Evolutionary conservation across 2,329 filamentous ascomycete species (phyloP), one percentile per base, ranked within the genome.

Genomic region (Pseudocercospora crystallina): DNA sequence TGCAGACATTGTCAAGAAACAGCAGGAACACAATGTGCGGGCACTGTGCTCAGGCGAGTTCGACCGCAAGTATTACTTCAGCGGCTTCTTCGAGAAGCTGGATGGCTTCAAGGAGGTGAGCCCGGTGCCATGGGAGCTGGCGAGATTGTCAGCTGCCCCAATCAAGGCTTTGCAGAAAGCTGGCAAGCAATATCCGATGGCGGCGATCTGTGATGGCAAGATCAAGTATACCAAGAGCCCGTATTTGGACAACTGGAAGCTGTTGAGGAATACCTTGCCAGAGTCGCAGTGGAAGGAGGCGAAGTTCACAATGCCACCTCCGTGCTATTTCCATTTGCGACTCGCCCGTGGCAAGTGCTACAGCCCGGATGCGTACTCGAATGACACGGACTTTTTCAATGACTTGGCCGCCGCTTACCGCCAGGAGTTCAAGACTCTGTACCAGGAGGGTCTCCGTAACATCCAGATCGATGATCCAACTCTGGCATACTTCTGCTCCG

Each of bases 21-120:
- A 90, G 72, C 73, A 80, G 57, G 73, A 82, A 53, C 75, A 84
- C 45, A 81, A 83, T 20, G 79, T 87, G 50, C 78, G 80, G 14
- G 79, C 80, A 12, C 74, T 89, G 44, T 85, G 83, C 3, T 85
- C 85, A 51, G 86, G 86, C 62, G 86, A 89, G 70, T 89, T 87
- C 62, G 67, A 73, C 58, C 58, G 68, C 50, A 69, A 68, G 51
- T 69, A 69, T 60, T 70, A 69, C 58, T 70, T 69, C 53, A 64
- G 62, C 20, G 68, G 68, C 47, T 69, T 70, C 63, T 69, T 69
- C 53, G 68, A 70, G 60, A 69, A 70, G 58, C 65, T 69, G 20
- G 62, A 64, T 37, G 68, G 68, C 47, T 69, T 69, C 63, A 58
- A 65, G 46, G 66, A 68, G 46, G 66, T 70, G 17, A 61, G 62